Base-by-base conservation (phyloP, 2,329 filamentous ascomycete genomes). In the Corniculantispora saksenae region DNA sequence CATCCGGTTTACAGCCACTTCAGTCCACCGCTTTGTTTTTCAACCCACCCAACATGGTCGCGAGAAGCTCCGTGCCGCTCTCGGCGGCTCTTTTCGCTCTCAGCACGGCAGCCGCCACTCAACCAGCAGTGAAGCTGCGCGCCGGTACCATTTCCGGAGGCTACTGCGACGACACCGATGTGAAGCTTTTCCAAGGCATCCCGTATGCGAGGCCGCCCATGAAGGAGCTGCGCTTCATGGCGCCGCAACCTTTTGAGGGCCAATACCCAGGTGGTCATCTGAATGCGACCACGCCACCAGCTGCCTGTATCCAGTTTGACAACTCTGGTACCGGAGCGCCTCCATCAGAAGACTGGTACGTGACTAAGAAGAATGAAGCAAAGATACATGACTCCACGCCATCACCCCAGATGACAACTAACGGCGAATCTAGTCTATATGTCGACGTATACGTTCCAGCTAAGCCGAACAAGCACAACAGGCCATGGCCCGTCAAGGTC, bases 331-430 rank as follows among this genome's bases (percentile, higher is more conserved):
- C 61, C 1, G 63, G 27, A 15, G 51, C 55, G 21, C 29, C 60
- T 23, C 27, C 40, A 5, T 69, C 68, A 9, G 68, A 69, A 48
- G 66, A 67, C 43, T 69, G 68, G 68, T 67, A 51, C 60, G 61
- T 35, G 38, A 50, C 12, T 3, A 43, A 13, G 17, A 13, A 7
- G 38, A 43, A 43, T 32, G 10, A 32, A 32, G 10, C 32, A 43
- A 43, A 13, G 3, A 43, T 13, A 43, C 17, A 13, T 15, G 17
- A 4, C 17, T 4, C 12, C 17, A 13, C n/a, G n/a, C n/a, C n/a
- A n/a, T n/a, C n/a, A n/a, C n/a, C n/a, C n/a, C 12, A 43, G 38
- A 43, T 5, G 17, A 50, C 47, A 50, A 21, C n/a, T 50, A 50
- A 43, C 25, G 4, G n/a, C 15, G 54, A 7, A n/a, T 50, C 27